phyloP scores from a whole-genome alignment of 768 basidiomycete genomes.

The Pleurotus tuber-regium region DNA sequence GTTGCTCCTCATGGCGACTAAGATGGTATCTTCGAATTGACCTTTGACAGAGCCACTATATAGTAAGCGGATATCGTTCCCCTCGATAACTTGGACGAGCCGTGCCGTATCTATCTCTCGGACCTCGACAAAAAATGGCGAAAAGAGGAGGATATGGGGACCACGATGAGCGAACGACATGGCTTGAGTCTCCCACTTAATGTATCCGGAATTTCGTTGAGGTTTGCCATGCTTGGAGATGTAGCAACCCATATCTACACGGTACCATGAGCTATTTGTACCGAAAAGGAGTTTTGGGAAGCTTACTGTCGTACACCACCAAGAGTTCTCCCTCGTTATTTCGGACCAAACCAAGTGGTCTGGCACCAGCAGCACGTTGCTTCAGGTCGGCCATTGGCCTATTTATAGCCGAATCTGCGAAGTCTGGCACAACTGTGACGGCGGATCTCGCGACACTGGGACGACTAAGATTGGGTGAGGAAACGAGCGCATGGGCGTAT shows the following conservation, averaged over 20 bases:
- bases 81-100: constrained; percentile 85
- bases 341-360: constrained; percentile 66
- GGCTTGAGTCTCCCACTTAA: constrained; percentile 79
- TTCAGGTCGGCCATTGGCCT: constrained; percentile 52
- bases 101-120: constrained; percentile 60
- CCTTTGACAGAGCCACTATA: constrained; percentile 37
- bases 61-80: constrained; percentile 62
- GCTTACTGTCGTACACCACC: constrained; percentile 73
- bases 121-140: constrained; percentile 72
- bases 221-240: constrained; percentile 70
- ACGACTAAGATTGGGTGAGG: neutral
- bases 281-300: neutral
- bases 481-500: constrained; percentile 1
- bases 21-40: constrained; percentile 43
- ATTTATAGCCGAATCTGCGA: constrained; percentile 35
- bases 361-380: constrained; percentile 50
- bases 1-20: constrained; percentile 55
- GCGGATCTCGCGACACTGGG: constrained; percentile 40
- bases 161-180: constrained; percentile 59
- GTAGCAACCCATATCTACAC: constrained; percentile 70
- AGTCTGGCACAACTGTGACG: constrained; percentile 58
- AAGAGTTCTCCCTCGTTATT: constrained; percentile 55
- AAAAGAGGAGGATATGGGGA: constrained; percentile 69
- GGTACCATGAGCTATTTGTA: constrained; percentile 6
- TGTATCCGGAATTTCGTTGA: constrained; percentile 55